phyloP scores from a whole-genome alignment of 345 rosid genomes.

The Acer negundo region DNA sequence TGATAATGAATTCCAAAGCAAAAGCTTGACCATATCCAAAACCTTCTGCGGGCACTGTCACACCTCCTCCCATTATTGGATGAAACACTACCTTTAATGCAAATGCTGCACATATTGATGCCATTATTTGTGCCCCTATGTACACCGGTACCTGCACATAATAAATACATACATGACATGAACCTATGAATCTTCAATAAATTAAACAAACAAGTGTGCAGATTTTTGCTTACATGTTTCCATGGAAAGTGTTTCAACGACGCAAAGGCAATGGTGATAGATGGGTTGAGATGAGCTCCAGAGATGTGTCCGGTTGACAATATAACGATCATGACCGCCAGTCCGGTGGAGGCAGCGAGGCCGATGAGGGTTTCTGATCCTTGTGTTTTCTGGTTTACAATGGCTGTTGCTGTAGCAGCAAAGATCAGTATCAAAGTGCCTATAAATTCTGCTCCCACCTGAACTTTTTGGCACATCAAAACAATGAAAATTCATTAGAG shows the following conservation, averaged over 20 bases:
- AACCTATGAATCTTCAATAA: no score
- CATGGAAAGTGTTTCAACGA: slow-evolving; percentile 81
- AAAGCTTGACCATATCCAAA: slow-evolving; percentile 63
- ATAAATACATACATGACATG: no score
- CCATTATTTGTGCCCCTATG: slow-evolving; percentile 68
- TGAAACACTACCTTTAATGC: slow-evolving; percentile 63
- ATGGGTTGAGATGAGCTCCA: slow-evolving; percentile 90
- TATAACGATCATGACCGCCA: slow-evolving; percentile 78
- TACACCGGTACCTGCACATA: slow-evolving; percentile 62
- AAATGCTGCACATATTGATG: slow-evolving; percentile 76
- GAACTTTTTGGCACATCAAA: neutral
- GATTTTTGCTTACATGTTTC: slow-evolving; percentile 50
- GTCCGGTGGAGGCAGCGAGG: slow-evolving; percentile 69
- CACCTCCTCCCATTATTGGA: slow-evolving; percentile 78
- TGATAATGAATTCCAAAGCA: slow-evolving; percentile 79
- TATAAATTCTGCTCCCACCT: slow-evolving; percentile 94
- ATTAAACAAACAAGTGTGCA: neutral
- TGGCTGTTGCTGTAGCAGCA: slow-evolving; percentile 76
- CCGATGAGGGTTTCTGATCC: slow-evolving; percentile 80
- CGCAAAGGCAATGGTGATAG: slow-evolving; percentile 75
- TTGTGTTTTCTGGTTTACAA: slow-evolving; percentile 77
- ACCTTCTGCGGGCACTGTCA: slow-evolving; percentile 69
- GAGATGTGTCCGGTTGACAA: slow-evolving; percentile 85
- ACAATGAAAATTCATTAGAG: neutral
- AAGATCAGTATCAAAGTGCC: slow-evolving; percentile 82